These are phyloP conservation scores for Monascus purpureus DNA, from an alignment of 495 filamentous ascomycete genomes.

Conservation along the genomic window DNA sequence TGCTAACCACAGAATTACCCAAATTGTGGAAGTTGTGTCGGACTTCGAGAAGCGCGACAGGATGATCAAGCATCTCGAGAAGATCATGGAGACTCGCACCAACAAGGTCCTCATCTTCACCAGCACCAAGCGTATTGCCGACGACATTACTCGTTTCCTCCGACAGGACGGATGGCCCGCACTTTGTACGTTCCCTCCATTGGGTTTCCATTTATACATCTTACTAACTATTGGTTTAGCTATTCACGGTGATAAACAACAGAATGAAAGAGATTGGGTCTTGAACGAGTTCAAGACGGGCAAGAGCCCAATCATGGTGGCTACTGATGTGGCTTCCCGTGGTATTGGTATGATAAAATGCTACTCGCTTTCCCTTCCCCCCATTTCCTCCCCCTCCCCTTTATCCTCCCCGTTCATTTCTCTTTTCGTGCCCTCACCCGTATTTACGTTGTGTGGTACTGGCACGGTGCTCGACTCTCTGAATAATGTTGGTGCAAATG, in stretches of 20 bases:
- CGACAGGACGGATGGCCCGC: constrained; percentile 98
- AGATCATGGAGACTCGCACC: constrained; percentile 88
- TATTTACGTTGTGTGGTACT: constrained; percentile 53
- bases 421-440: constrained; percentile 22
- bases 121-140: constrained; percentile 94
- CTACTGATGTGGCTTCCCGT: constrained; percentile 92
- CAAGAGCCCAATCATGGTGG: constrained; percentile 77
- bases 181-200: constrained; percentile 54
- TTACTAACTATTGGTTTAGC: constrained; percentile 33
- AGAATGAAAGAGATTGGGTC: constrained; percentile 99
- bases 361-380: constrained; percentile 31
- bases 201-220: background rate
- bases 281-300: constrained; percentile 99
- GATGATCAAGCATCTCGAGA: constrained; percentile 96
- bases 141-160: constrained; percentile 96
- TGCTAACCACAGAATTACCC: constrained; percentile 96
- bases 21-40: constrained; percentile 88
- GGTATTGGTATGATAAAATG: constrained; percentile 95
- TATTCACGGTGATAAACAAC: constrained; percentile 98
- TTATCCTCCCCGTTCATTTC: constrained; percentile 21
- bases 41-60: constrained; percentile 96
- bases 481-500: constrained; percentile 47
- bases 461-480: constrained; percentile 86
- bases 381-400: constrained; percentile 19
- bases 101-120: constrained; percentile 96